These are phyloP conservation scores for Blastobotrys proliferans DNA, from an alignment of 1,139 yeast species.

Conservation along the genomic window DNA sequence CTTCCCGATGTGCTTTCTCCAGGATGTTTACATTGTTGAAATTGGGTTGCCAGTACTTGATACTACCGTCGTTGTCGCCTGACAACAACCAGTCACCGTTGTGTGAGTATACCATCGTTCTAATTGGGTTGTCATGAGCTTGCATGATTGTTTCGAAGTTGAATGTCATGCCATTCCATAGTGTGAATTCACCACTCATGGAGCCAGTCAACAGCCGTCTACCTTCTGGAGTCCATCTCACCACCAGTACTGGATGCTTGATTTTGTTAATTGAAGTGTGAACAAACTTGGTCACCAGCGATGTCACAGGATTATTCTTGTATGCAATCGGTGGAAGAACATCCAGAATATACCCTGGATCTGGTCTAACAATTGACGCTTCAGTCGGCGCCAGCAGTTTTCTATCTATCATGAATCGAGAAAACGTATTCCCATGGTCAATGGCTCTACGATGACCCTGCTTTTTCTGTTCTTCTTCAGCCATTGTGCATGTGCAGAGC, in stretches of 20 bases:
- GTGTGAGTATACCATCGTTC: constrained; percentile 76
- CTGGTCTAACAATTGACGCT: constrained; percentile 67
- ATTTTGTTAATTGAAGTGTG: constrained; percentile 90
- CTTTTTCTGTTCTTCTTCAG: constrained; percentile 15
- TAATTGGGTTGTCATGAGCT: constrained; percentile 90
- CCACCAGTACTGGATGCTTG: constrained; percentile 84
- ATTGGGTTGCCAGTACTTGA: constrained; percentile 97
- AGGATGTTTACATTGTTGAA: constrained; percentile 89
- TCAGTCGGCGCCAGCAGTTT: constrained; percentile 37
- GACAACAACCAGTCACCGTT: constrained; percentile 92
- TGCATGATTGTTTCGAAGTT: constrained; percentile 97
- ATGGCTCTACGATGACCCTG: constrained; percentile 74
- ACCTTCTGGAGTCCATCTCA: constrained; percentile 97
- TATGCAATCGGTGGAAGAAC: constrained; percentile 70
- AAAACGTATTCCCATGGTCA: constrained; percentile 83
- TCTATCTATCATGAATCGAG: constrained; percentile 63
- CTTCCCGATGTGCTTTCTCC: constrained; percentile 70
- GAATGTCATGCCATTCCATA: constrained; percentile 96
- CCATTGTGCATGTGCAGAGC: background rate
- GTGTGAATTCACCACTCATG: constrained; percentile 90
- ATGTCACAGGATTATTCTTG: constrained; percentile 50
- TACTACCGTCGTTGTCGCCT: constrained; percentile 87
- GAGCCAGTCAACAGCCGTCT: constrained; percentile 85
- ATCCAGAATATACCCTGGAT: constrained; percentile 67
- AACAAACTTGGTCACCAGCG: constrained; percentile 65